These are phyloP conservation scores for Senna tora DNA, from an alignment of 306 rosid genomes.

Conservation along the genomic window DNA sequence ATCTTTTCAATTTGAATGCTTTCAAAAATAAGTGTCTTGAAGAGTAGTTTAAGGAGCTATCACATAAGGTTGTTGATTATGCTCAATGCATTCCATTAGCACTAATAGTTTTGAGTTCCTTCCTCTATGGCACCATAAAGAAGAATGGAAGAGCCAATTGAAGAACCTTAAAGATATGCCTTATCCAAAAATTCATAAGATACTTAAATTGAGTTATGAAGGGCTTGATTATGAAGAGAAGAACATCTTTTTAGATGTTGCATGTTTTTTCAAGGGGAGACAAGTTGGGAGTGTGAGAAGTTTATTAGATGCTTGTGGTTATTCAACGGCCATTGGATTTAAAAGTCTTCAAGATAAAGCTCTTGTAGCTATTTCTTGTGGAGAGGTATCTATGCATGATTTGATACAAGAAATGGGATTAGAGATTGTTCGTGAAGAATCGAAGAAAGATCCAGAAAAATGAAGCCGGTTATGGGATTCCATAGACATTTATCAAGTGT, in stretches of 20 bases:
- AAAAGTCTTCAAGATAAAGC: not conserved
- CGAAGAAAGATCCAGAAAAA: not conserved
- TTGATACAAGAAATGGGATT: not conserved
- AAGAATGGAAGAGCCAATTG: conserved; percentile 9
- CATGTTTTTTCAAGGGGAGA: not conserved
- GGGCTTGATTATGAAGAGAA: not conserved
- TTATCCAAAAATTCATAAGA: not conserved
- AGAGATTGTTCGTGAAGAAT: not conserved
- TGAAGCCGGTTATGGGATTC: not conserved
- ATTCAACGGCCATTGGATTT: not conserved
- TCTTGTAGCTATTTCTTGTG: not conserved
- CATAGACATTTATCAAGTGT: not conserved
- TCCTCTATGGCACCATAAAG: not conserved
- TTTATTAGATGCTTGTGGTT: not conserved
- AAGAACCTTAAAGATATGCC: not conserved
- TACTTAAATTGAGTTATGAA: not conserved
- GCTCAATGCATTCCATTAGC: conserved; percentile 1
- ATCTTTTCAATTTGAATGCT: not conserved
- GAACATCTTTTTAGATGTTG: not conserved
- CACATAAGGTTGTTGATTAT: not conserved
- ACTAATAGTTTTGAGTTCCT: not conserved
- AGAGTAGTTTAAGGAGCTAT: not conserved
- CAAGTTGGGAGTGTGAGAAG: not conserved
- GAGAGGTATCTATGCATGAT: not conserved
- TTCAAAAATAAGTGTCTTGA: not conserved